phyloP scores from a whole-genome alignment of 805 yeast genomes.

The Saturnispora dispora region DNA sequence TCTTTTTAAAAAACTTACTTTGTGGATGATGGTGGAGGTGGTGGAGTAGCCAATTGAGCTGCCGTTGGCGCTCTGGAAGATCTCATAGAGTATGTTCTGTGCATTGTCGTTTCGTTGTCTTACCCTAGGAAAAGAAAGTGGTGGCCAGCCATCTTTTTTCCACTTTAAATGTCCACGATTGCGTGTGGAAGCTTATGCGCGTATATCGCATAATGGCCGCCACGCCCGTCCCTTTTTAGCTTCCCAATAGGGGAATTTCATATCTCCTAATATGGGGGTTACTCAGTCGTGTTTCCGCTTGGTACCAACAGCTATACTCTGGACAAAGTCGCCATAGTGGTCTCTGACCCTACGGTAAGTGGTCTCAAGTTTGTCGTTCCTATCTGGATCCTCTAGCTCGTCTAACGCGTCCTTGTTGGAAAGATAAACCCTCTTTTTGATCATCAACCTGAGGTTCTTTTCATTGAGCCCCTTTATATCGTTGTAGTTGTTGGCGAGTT shows the following conservation, averaged over 20 bases:
- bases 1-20: conserved; percentile 20
- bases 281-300: background rate
- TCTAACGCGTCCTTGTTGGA: conserved; percentile 74
- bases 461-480: conserved; percentile 18
- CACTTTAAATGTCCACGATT: conserved; percentile 1
- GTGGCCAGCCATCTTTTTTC: conserved; percentile 6
- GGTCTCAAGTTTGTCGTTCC: conserved; percentile 26
- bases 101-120: conserved; percentile 44
- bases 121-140: background rate
- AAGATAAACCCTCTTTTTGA: conserved; percentile 66
- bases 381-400: conserved; percentile 54
- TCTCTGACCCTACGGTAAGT: conserved; percentile 62
- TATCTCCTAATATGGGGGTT: background rate
- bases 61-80: conserved; percentile 96
- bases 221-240: background rate
- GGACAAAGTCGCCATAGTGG: conserved; percentile 46
- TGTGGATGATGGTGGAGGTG: conserved; percentile 85
- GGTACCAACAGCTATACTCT: background rate
- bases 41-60: conserved; percentile 94
- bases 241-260: background rate
- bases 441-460: conserved; percentile 43
- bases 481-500: conserved; percentile 21
- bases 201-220: background rate
- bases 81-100: conserved; percentile 97
- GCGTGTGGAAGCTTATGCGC: background rate